A percentile compares a stretch with the other conserved stretches of the same genome.
Conservation (phyloP, 257 asterid genomes). For the Plantago major region DNA sequence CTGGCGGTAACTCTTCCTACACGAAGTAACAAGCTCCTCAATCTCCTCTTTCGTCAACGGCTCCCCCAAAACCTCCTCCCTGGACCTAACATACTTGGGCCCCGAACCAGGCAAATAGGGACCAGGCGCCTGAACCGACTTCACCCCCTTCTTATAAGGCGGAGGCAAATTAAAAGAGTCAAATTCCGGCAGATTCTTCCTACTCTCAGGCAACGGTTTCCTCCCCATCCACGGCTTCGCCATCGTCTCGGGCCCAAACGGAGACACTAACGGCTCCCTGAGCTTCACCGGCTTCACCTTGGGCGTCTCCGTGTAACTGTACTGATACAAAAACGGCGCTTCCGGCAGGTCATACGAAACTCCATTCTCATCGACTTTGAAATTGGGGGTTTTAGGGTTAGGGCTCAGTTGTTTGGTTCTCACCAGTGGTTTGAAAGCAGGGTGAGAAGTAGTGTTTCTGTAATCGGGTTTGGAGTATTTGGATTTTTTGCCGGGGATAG, state of each 20-base stretch:
- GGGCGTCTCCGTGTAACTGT: slow-evolving; percentile 94
- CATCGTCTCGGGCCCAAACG: slow-evolving; percentile 78
- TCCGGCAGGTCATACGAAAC: slow-evolving; percentile 66
- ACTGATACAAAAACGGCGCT: slow-evolving; percentile 87
- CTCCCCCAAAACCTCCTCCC: slow-evolving; percentile 76
- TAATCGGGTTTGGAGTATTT: slow-evolving; percentile 54
- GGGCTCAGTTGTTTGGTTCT: slow-evolving; percentile 27
- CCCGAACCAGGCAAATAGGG: slow-evolving; percentile 74
- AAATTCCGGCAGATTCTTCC: slow-evolving; percentile 74
- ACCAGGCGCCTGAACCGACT: slow-evolving; percentile 95
- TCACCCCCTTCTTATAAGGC: slow-evolving; percentile 78
- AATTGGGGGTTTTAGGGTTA: slow-evolving; percentile 24
- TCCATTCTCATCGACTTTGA: slow-evolving; percentile 66
- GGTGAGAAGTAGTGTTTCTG: slow-evolving; percentile 30
- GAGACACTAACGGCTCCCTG: slow-evolving; percentile 83
- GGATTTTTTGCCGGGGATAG: slow-evolving; percentile 76
- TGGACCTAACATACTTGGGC: slow-evolving; percentile 64
- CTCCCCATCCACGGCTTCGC: slow-evolving; percentile 86
- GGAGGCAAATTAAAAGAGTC: slow-evolving; percentile 90
- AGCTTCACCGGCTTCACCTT: slow-evolving; percentile 70
- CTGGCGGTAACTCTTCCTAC: slow-evolving; percentile 55
- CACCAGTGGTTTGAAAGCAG: slow-evolving; percentile 54
- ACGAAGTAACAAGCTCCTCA: slow-evolving; percentile 46
- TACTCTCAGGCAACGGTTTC: slow-evolving; percentile 72
- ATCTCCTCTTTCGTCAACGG: slow-evolving; percentile 72